Evolutionary conservation across 2,329 filamentous ascomycete species (phyloP).

Genomic region (Fusarium domesticum): DNA sequence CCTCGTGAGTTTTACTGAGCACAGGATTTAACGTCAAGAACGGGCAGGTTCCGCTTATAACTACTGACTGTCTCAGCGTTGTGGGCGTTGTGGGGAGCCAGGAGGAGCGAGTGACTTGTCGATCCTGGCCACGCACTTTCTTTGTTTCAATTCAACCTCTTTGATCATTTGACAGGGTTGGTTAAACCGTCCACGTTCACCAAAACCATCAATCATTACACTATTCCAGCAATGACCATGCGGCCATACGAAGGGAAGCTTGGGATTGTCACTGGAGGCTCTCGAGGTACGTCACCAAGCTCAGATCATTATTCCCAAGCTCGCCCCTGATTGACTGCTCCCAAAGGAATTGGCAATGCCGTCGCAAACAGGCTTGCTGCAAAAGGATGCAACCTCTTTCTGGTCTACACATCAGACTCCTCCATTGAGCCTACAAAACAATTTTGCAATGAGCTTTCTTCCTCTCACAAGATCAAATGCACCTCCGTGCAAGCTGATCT

Average conservation of each 20-base stretch:
- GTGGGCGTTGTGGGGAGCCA: too few species aligned
- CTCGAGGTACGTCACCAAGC: slow-evolving; percentile 27
- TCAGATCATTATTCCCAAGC: neutral
- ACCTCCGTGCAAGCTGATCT: slow-evolving; percentile 32
- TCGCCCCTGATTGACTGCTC: slow-evolving; percentile 3
- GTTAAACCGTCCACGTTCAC: too few species aligned
- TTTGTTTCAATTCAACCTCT: too few species aligned
- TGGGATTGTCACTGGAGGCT: slow-evolving; percentile 35
- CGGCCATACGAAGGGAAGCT: slow-evolving; percentile 34
- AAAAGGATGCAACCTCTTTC: slow-evolving; percentile 58
- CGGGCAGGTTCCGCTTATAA: too few species aligned
- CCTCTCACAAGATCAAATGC: slow-evolving; percentile 39
- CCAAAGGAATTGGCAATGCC: slow-evolving; percentile 57
- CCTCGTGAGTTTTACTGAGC: too few species aligned
- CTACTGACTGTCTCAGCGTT: too few species aligned
- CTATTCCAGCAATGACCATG: slow-evolving; percentile 5
- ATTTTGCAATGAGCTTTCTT: slow-evolving; percentile 46
- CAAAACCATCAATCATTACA: slow-evolving; percentile 21
- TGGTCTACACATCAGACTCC: slow-evolving; percentile 58
- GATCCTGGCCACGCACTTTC: too few species aligned
- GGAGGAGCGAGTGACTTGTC: too few species aligned
- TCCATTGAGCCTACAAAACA: slow-evolving; percentile 47
- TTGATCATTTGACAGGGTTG: too few species aligned
- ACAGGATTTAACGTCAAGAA: too few species aligned
- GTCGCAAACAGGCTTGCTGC: slow-evolving; percentile 56